Conservation (phyloP, 2,329 filamentous ascomycete species). For the Colletotrichum sp. region DNA sequence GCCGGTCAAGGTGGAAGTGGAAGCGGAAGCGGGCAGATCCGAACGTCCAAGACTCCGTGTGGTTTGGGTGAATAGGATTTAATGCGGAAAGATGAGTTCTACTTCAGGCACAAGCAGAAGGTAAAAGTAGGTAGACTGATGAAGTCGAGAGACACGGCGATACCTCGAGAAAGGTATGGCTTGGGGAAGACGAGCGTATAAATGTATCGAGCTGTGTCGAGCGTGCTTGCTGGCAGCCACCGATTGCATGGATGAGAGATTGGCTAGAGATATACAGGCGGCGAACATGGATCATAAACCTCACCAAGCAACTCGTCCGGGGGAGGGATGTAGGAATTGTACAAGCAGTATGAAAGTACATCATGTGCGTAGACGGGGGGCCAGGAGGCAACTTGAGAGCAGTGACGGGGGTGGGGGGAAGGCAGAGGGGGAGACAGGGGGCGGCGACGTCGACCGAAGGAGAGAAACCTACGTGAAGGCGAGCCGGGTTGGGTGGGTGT, state of each 20-base stretch:
- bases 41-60: background rate
- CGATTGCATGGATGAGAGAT: conserved; percentile 24
- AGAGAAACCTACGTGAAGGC: conserved; percentile 21
- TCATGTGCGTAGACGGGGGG: conserved; percentile 15
- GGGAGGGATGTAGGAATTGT: conserved; percentile 12
- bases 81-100: background rate
- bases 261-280: conserved; percentile 21
- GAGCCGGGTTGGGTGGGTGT: conserved; percentile 18
- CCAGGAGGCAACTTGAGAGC: conserved; percentile 18
- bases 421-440: conserved; percentile 9
- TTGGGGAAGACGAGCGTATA: conserved; percentile 22
- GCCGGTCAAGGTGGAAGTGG: background rate
- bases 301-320: conserved; percentile 17
- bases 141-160: conserved; percentile 11
- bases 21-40: background rate
- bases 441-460: conserved; percentile 20
- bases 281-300: conserved; percentile 15
- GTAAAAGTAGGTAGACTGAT: background rate
- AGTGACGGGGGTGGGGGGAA: background rate
- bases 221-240: conserved; percentile 2
- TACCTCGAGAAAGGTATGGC: conserved; percentile 1
- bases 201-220: conserved; percentile 20
- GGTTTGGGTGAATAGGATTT: background rate
- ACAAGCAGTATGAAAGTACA: conserved; percentile 12
- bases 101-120: background rate